Evolutionary conservation across 176 grass and related monocot genomes (phyloP).

Genomic region (Rhynchospora tenuis): DNA sequence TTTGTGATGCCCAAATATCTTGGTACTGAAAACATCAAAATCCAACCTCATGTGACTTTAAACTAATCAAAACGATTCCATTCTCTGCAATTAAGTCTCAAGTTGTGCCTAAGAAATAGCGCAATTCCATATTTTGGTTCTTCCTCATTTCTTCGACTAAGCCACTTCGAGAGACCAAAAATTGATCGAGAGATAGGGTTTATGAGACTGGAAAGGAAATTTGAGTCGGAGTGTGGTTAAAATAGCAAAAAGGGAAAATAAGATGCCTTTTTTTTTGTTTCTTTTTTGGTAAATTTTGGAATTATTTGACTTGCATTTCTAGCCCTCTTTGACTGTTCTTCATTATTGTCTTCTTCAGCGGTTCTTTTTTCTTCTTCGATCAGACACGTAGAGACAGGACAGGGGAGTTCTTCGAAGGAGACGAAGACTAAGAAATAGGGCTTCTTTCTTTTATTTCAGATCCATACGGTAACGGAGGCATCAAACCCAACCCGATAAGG

Average conservation of each 20-base stretch:
- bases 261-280: background rate
- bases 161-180: background rate
- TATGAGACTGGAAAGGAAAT: background rate
- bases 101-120: background rate
- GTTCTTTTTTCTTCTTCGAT: too few species aligned
- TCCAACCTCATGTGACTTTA: background rate
- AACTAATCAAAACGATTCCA: background rate
- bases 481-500: too few species aligned
- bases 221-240: background rate
- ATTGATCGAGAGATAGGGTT: background rate
- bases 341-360: too few species aligned
- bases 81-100: background rate
- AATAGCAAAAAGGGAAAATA: background rate
- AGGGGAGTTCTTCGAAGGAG: too few species aligned
- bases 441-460: too few species aligned
- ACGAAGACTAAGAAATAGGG: too few species aligned
- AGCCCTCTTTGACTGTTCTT: too few species aligned
- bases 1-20: background rate
- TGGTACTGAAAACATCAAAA: background rate
- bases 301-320: background rate
- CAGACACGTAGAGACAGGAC: too few species aligned
- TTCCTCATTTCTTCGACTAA: slow-evolving; percentile 24
- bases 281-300: slow-evolving; percentile 8
- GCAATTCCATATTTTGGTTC: too few species aligned
- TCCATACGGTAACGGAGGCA: too few species aligned